Evolutionary conservation across 257 asterid species (phyloP).

Genomic region (Lavandula angustifolia): DNA sequence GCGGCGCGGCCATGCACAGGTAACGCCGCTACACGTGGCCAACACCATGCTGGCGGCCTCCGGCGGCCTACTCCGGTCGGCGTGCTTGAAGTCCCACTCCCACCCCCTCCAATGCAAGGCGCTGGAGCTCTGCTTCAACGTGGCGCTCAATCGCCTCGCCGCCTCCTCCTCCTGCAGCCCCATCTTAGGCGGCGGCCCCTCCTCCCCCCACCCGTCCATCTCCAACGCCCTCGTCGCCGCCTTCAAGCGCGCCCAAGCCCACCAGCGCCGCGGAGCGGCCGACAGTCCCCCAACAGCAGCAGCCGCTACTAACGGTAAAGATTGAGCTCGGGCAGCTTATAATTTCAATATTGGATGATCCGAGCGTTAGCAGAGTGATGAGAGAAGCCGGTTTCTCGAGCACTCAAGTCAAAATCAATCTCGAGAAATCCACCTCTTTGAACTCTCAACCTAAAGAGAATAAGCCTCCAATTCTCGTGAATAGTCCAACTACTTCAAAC

Average conservation of each 20-base stretch:
- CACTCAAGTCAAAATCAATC: conserved; percentile 65
- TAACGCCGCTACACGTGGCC: conserved; percentile 80
- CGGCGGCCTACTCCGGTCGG: conserved; percentile 51
- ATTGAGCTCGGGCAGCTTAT: conserved; percentile 74
- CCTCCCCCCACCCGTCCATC: conserved; percentile 52
- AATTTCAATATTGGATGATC: conserved; percentile 71
- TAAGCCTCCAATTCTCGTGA: conserved; percentile 13
- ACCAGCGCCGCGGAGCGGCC: conserved; percentile 70
- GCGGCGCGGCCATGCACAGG: conserved; percentile 85
- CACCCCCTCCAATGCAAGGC: conserved; percentile 89
- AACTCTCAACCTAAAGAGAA: conserved; percentile 31
- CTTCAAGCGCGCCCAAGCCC: conserved; percentile 84
- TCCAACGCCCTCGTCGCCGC: conserved; percentile 88
- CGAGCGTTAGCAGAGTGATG: conserved; percentile 86
- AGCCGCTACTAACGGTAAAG: conserved; percentile 52
- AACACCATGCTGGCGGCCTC: conserved; percentile 66
- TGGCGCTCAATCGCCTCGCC: conserved; percentile 78
- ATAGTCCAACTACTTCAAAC: conserved; percentile 25
- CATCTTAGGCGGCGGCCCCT: conserved; percentile 41
- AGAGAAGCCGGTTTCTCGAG: conserved; percentile 83
- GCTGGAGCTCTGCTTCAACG: conserved; percentile 85
- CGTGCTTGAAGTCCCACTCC: conserved; percentile 71
- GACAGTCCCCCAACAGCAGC: conserved; percentile 57
- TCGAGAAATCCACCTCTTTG: conserved; percentile 54
- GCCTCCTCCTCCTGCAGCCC: conserved; percentile 60